Base-by-base conservation (phyloP, 2,329 filamentous ascomycete species). In the Calycina marina region DNA sequence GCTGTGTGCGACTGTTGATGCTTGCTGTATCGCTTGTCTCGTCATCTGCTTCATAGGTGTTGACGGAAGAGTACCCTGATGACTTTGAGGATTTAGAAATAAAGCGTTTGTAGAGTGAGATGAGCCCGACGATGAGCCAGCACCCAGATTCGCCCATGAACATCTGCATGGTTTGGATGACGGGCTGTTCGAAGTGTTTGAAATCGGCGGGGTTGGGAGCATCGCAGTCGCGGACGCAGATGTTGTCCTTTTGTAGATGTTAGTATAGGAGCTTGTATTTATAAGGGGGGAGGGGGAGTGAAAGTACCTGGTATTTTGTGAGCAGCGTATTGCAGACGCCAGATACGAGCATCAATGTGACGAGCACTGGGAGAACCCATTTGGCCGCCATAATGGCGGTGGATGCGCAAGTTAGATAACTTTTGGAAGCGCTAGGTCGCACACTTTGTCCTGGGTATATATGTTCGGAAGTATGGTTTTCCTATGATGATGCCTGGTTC, bases 81-180 rank as follows among this genome's bases (percentile, higher is more conserved):
- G 59, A 57, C 22, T 38, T 62, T 37, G 49, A 58, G 43, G 44
- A 57, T 43, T 57, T 62, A 27, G 60, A 57, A 28, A 58, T 46
- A 46, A 69, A 69, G 40, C 67, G 69, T 30, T 65, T 63, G 56
- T 80, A 81, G 2, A 88, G 58, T 14, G 69, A 63, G 51, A 80
- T 75, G 30, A 69, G 49, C 14, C 78, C 74, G 26, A 96, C 69
- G 32, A 98, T 83, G 10, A 96, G 67, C 86, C 88, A 98, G 62
- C 85, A 93, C 41, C 85, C 88, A 68, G 83, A 80, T 56, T 98
- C 90, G 35, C 90, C 90, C 40, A 94, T 69, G 55, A 98, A 98
- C 90, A 98, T 98, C 56, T 96, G 90, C 1, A 84, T 74, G 41
- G 90, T 96, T 56, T 98, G 90, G 34, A 96, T 74, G 32, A 98